A percentile compares a stretch with the other conserved stretches of the same genome.
Conservation (phyloP, 2,329 filamentous ascomycete genomes). For the Oidium heveae region DNA sequence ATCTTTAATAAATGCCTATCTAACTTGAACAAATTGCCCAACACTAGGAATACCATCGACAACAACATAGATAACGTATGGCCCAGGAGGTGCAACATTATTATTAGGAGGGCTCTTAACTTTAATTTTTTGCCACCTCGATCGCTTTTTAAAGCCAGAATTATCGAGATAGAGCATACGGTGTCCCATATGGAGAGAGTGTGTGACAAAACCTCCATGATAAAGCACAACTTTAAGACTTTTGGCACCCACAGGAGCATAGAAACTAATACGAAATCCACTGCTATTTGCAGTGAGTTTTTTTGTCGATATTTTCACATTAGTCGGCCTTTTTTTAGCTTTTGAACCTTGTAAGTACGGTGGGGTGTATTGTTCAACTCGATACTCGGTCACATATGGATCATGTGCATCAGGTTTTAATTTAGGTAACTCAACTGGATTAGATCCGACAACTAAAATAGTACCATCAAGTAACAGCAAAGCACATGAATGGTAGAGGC, state of each 20-base stretch:
- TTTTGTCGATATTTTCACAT: constrained; percentile 20
- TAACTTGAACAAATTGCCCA: constrained; percentile 12
- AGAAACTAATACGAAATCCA: constrained; percentile 23
- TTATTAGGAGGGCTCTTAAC: constrained; percentile 28
- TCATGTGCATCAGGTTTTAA: constrained; percentile 19
- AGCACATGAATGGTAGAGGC: constrained; percentile 35
- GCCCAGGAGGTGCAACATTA: constrained; percentile 30
- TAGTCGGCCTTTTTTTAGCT: constrained; percentile 21
- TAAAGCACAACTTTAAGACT: constrained; percentile 25
- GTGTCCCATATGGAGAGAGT: constrained; percentile 35
- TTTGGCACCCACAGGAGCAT: constrained; percentile 17
- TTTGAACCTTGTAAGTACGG: constrained; percentile 30
- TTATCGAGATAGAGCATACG: constrained; percentile 28
- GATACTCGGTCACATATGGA: constrained; percentile 32
- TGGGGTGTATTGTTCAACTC: constrained; percentile 34
- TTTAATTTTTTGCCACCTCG: constrained; percentile 20
- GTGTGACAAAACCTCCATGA: constrained; percentile 33
- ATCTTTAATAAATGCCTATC: neutral
- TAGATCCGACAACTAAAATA: constrained; percentile 31
- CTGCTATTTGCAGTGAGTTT: constrained; percentile 18
- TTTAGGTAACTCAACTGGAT: constrained; percentile 32
- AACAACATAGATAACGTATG: constrained; percentile 33
- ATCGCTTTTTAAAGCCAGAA: constrained; percentile 20
- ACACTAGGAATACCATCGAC: constrained; percentile 12
- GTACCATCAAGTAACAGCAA: constrained; percentile 33